phyloP scores from a whole-genome alignment of 768 basidiomycete species.

The Xerocomellus amylosporus region DNA sequence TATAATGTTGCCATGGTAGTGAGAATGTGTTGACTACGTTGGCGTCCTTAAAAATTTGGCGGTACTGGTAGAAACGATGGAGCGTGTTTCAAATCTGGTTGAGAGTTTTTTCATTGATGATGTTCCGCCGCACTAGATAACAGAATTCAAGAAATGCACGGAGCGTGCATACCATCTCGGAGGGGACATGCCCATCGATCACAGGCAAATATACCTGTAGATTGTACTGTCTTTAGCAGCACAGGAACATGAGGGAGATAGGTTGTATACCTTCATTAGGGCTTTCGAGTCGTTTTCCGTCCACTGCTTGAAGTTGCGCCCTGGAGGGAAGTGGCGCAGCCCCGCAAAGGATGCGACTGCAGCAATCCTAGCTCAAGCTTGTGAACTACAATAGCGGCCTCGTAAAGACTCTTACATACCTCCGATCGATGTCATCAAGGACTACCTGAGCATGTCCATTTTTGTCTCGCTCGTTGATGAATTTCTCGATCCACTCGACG shows the following conservation, averaged over 20 bases:
- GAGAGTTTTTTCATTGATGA: constrained; percentile 19
- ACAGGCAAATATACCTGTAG: constrained; percentile 4
- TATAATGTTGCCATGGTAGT: too few relatives aligned
- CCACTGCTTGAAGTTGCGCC: constrained; percentile 33
- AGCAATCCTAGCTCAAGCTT: neutral
- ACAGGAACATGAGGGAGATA: too few relatives aligned
- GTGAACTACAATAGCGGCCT: too few relatives aligned
- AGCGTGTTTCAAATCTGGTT: constrained; percentile 10
- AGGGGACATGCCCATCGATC: constrained; percentile 23
- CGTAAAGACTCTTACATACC: constrained; percentile 8
- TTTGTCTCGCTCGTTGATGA: too few relatives aligned
- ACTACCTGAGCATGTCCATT: constrained; percentile 8
- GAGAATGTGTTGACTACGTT: too few relatives aligned
- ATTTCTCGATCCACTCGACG: neutral
- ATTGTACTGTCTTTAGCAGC: too few relatives aligned
- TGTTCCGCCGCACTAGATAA: constrained; percentile 24
- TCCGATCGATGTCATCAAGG: constrained; percentile 30
- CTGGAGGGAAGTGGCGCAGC: neutral
- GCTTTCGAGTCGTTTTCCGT: constrained; percentile 39
- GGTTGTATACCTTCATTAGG: constrained; percentile 32
- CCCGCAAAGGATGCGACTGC: neutral
- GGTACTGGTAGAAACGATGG: constrained; percentile 18
- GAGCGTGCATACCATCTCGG: constrained; percentile 18
- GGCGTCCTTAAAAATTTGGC: constrained; percentile 11
- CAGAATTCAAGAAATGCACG: constrained; percentile 31